A percentile compares a stretch with the other conserved stretches of the same genome.
Evolutionary conservation across 148 eudicot species (phyloP).

Genomic region (Vaccinium myrtillus): DNA sequence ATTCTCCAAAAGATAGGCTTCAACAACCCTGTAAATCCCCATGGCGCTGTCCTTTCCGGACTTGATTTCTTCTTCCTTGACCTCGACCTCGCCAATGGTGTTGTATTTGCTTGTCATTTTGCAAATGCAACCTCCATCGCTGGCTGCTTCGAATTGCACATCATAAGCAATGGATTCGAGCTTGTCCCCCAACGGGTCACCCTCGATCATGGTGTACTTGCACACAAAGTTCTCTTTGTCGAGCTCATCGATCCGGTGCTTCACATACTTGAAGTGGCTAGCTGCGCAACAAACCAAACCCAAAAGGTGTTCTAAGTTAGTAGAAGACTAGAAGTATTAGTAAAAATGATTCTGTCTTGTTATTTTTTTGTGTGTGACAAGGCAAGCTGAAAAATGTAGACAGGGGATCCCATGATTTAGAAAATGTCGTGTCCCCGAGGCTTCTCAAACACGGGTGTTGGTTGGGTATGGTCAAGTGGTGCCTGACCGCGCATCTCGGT

Average conservation of each 20-base stretch:
- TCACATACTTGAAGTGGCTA: conserved; percentile 30
- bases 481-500: too few species aligned
- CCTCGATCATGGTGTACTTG: conserved; percentile 33
- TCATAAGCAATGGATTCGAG: conserved; percentile 30
- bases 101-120: conserved; percentile 27
- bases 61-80: conserved; percentile 30
- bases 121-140: conserved; percentile 29
- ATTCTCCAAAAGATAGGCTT: conserved; percentile 35
- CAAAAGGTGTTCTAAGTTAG: neutral
- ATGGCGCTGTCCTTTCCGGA: conserved; percentile 24
- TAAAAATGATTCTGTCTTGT: neutral
- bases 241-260: conserved; percentile 30
- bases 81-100: conserved; percentile 13
- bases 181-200: conserved; percentile 24
- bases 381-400: neutral
- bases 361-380: neutral
- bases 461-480: too few species aligned
- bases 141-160: conserved; percentile 16
- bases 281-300: conserved; percentile 10
- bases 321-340: neutral
- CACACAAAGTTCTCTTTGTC: conserved; percentile 29
- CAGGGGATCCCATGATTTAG: neutral
- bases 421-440: neutral
- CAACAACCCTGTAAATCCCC: conserved; percentile 36
- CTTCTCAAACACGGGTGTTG: neutral